phyloP scores from a whole-genome alignment of 257 asterid genomes.

The Solanum corneliomulleri region DNA sequence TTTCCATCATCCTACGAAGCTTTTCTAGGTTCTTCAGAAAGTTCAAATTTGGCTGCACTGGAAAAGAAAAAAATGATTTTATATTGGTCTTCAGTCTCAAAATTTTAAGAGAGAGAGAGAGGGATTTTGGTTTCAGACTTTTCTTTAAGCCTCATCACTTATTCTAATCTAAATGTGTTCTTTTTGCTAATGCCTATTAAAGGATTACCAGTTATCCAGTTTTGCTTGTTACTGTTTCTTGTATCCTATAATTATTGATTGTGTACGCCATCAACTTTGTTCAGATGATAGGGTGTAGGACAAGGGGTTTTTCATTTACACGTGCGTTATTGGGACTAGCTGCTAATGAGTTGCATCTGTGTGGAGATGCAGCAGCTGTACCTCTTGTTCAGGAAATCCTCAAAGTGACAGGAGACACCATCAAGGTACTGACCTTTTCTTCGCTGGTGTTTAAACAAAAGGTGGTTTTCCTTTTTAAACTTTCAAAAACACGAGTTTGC shows the following conservation, averaged over 20 bases:
- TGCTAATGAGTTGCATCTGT: conserved; percentile 85
- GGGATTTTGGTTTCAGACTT: neutral
- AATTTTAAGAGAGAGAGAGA: neutral
- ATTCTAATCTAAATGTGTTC: neutral
- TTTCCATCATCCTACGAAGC: neutral
- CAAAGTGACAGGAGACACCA: conserved; percentile 69
- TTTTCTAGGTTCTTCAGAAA: neutral
- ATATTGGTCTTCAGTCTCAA: neutral
- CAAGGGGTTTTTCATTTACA: conserved; percentile 89
- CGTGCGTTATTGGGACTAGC: conserved; percentile 90
- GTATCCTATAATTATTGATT: neutral
- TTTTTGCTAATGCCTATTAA: neutral
- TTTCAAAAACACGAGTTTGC: neutral
- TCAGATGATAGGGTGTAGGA: conserved; percentile 78
- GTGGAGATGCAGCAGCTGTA: conserved; percentile 96
- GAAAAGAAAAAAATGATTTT: neutral
- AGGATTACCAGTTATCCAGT: neutral
- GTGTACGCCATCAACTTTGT: neutral
- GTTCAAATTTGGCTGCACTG: neutral
- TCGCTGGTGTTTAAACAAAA: neutral
- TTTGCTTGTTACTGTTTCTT: neutral
- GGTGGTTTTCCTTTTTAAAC: neutral
- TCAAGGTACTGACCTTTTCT: conserved; percentile 32
- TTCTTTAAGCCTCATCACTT: neutral
- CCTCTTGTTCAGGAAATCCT: conserved; percentile 77